These are phyloP conservation scores for Pseudogymnoascus sp. DNA, from an alignment of 2,329 filamentous ascomycete genomes.

Conservation along the genomic window DNA sequence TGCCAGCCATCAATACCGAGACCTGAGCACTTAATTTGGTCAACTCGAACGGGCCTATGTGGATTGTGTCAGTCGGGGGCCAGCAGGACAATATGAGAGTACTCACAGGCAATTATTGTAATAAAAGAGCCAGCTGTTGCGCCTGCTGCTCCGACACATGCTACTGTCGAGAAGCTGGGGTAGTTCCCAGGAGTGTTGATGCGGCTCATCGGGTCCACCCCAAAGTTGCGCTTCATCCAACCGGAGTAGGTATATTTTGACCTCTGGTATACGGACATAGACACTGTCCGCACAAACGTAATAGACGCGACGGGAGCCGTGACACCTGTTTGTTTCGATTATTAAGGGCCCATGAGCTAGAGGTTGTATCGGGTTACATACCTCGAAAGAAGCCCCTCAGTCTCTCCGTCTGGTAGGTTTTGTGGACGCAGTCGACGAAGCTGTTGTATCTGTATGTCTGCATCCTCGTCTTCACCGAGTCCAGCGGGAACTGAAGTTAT, in stretches of 20 bases:
- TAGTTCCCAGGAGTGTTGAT: slow-evolving; percentile 62
- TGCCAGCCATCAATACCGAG: slow-evolving; percentile 63
- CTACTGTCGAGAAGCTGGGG: slow-evolving; percentile 63
- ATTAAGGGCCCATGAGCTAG: neutral
- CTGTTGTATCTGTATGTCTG: slow-evolving; percentile 75
- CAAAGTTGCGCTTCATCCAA: slow-evolving; percentile 59
- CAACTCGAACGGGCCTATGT: slow-evolving; percentile 68
- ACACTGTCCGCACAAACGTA: slow-evolving; percentile 67
- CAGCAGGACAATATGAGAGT: neutral
- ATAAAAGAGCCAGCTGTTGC: slow-evolving; percentile 73
- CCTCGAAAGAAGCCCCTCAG: slow-evolving; percentile 73
- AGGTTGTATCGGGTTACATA: slow-evolving; percentile 28
- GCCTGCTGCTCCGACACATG: slow-evolving; percentile 69
- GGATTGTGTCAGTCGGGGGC: neutral
- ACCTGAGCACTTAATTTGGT: slow-evolving; percentile 86
- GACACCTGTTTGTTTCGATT: slow-evolving; percentile 45
- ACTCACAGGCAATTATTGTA: slow-evolving; percentile 66
- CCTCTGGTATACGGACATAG: slow-evolving; percentile 71
- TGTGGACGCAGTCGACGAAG: slow-evolving; percentile 63
- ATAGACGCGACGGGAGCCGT: slow-evolving; percentile 73
- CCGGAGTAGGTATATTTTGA: slow-evolving; percentile 65
- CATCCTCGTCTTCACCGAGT: slow-evolving; percentile 85
- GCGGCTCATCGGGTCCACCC: slow-evolving; percentile 61
- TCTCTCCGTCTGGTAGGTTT: slow-evolving; percentile 69
- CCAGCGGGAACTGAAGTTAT: slow-evolving; percentile 56